Evolutionary conservation across 768 basidiomycete genomes (phyloP), one percentile per base, ranked within the genome.

Genomic region (Hydnomerulius pinastri): DNA sequence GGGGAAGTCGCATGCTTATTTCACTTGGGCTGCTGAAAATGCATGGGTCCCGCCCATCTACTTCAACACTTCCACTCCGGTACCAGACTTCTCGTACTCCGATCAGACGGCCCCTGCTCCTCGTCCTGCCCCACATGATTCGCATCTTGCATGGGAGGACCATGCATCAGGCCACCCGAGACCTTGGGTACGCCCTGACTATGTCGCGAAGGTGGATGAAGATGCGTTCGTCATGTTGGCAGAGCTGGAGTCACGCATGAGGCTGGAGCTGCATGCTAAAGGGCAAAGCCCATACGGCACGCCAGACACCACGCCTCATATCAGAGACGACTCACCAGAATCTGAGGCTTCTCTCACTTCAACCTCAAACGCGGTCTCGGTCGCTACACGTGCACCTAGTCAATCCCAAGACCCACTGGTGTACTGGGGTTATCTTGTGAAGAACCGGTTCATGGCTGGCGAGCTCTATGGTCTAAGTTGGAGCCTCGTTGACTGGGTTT

Each of bases 141-240:
- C 90, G n/a, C 61, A 69, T 28, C 60, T 72, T n/a, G 80, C 82
- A 7, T 80, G 79, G 74, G 62, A 70, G 30, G 81, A 86, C 57
- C 62, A 73, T 33, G 63, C 65, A 23, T 68, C 75, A 0, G 72
- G 69, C 15, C 65, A 69, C 24, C 71, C 77, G 3, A 71, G 67
- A 36, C 77, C 81, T 6, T 95, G 92, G 90, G 86, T 87, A 18
- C 79, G 89, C 32, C 95, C 93, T 10, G 92, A 97, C 66, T 98
- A 85, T 62, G 84, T 98, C 35, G 83, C 90, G 60, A 98, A 98
- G 71, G 90, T 88, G 1, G 95, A 98, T 66, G 95, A 98, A 61
- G 95, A 98, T 67, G 83, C 92, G 7, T 96, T 98, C 60, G 81
- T 98, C 44, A 94, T 97, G 82, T 79, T 98, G 27, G 90, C 90